phyloP scores from a whole-genome alignment of 169 alveolate genomes.

The Eimeria necatrix region DNA sequence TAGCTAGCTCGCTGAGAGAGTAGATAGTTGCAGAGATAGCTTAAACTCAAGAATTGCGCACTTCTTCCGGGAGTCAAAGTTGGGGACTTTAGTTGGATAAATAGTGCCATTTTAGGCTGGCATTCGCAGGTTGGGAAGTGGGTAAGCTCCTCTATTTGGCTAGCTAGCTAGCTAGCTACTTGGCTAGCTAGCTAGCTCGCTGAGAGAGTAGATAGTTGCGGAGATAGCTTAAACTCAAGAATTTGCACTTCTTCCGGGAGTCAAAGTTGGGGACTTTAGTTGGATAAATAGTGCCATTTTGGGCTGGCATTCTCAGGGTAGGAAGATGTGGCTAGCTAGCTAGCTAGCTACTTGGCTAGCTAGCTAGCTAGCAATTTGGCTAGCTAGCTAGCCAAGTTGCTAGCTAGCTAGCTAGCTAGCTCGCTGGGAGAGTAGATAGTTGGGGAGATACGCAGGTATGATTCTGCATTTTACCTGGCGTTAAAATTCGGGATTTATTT shows the following conservation, averaged over 20 bases:
- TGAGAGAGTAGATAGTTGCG: too few species aligned
- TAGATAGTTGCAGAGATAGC: not conserved
- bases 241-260: conserved; percentile 91
- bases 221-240: conserved; percentile 93
- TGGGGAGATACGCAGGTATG: conserved; percentile 84
- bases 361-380: too few species aligned
- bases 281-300: conserved; percentile 93
- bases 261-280: conserved; percentile 88
- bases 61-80: conserved; percentile 91
- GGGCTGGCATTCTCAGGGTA: conserved; percentile 95
- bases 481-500: conserved; percentile 89
- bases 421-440: conserved; percentile 1
- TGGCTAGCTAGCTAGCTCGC: not conserved
- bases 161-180: not conserved
- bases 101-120: conserved; percentile 96
- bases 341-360: too few species aligned
- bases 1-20: not conserved
- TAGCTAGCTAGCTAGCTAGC: too few species aligned
- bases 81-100: conserved; percentile 90
- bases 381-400: too few species aligned
- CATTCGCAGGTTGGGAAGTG: conserved; percentile 95
- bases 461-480: conserved; percentile 92
- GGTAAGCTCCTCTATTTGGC: conserved; percentile 82
- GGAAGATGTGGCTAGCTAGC: too few species aligned
- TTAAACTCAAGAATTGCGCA: conserved; percentile 90